Percentiles rank a stretch among this genome's conserved stretches.
Conservation (phyloP, 2,329 filamentous ascomycete species). For the Aspergillus sp. region DNA sequence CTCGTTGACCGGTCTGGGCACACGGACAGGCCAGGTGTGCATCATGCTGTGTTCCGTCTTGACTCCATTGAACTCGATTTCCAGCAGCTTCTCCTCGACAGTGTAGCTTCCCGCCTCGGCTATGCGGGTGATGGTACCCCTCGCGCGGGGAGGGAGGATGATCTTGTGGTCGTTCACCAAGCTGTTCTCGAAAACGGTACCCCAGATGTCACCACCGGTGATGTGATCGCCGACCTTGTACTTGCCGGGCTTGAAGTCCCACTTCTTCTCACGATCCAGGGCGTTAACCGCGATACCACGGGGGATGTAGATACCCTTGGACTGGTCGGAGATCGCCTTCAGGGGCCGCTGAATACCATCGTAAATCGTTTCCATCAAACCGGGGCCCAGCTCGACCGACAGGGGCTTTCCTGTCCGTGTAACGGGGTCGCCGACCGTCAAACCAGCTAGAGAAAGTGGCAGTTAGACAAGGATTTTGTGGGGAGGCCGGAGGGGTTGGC, state of each 20-base stretch:
- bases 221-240: constrained; percentile 97
- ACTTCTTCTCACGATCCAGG: constrained; percentile 88
- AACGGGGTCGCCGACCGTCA: constrained; percentile 94
- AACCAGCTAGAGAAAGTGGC: constrained; percentile 62
- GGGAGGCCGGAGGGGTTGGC: constrained; percentile 7
- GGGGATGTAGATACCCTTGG: constrained; percentile 94
- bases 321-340: constrained; percentile 73
- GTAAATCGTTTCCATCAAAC: constrained; percentile 98
- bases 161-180: constrained; percentile 93
- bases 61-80: constrained; percentile 95
- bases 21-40: constrained; percentile 98
- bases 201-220: constrained; percentile 94
- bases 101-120: constrained; percentile 89
- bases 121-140: constrained; percentile 90
- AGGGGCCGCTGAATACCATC: constrained; percentile 98
- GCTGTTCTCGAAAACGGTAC: constrained; percentile 92
- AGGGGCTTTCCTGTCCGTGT: constrained; percentile 88
- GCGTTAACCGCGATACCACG: constrained; percentile 86
- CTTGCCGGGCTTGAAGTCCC: constrained; percentile 84
- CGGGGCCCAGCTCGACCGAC: constrained; percentile 94
- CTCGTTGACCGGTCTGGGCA: constrained; percentile 87
- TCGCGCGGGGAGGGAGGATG: constrained; percentile 82
- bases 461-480: constrained; percentile 15
- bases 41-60: constrained; percentile 96
- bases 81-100: constrained; percentile 88